Base-by-base conservation (phyloP, 257 asterid genomes). In the Linderniella brevidens region DNA sequence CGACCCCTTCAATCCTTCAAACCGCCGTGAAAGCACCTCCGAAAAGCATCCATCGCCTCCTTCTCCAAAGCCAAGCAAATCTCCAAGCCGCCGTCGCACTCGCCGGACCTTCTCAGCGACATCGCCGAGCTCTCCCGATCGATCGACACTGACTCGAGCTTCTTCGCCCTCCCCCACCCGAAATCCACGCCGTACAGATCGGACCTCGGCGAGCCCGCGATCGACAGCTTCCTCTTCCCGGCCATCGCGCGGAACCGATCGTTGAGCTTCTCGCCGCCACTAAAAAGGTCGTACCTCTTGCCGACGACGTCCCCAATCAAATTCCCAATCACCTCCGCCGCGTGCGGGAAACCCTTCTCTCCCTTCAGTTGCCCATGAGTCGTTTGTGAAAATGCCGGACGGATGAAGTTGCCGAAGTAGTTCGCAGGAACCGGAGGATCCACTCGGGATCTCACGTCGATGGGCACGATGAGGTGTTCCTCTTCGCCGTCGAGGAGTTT, bases 321-420 rank as follows among this genome's bases (percentile, higher is more conserved):
- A 3, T 57, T 64, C 0, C 67, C 67, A 38, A 64, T 60, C 4
- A 54, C 8, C 56, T 64, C 64, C 11, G 14, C 78, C 1, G 74
- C 74, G 5, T 8, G 11, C 2, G 35, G 4, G 25, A 71, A 67
- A 14, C 78, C 78, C 10, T 48, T 46, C 35, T 17, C 51, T 8
- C 61, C 62, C 48, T 18, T 53, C 43, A 71, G 45, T 14, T 50
- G 46, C 11, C 44, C 49, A 53, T 70, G 73, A 11, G 41, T 53
- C 15, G 37, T 37, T 18, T 4, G 11, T 0, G 41, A 64, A 36
- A 57, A 0, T 1, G 52, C 71, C 5, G 8, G 25, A 9, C 10
- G 8, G n/a, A 71, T 29, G 52, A 65, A 63, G 48, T 71, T 71
- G 43, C 74, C 73, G 45, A 70, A 70, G 40, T 74, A 74, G 18